phyloP scores from a whole-genome alignment of 2,329 filamentous ascomycete genomes.

The Colletotrichum shisoi region DNA sequence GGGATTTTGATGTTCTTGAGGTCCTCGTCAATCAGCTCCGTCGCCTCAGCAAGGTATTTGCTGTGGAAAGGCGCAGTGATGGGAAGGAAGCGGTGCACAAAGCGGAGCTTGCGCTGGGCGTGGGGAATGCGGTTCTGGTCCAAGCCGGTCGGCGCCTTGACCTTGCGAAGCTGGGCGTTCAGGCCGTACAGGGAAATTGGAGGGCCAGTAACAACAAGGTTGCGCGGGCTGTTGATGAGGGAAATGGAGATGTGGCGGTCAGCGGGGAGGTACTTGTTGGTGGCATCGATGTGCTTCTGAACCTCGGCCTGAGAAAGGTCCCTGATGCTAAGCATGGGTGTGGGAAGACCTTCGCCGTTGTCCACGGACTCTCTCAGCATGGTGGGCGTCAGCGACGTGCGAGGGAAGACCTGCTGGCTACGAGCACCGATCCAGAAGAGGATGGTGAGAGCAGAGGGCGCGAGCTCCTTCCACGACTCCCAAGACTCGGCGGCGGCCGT shows the following conservation, averaged over 20 bases:
- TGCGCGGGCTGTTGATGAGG: constrained; percentile 93
- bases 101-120: constrained; percentile 95
- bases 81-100: constrained; percentile 94
- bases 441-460: constrained; percentile 83
- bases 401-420: constrained; percentile 96
- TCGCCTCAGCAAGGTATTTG: constrained; percentile 85
- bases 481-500: constrained; percentile 91
- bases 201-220: constrained; percentile 95
- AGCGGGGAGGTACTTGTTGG: constrained; percentile 92
- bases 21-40: constrained; percentile 83
- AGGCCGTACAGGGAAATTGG: constrained; percentile 96
- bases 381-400: constrained; percentile 89
- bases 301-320: constrained; percentile 88
- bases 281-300: constrained; percentile 95
- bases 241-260: constrained; percentile 96
- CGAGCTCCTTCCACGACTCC: constrained; percentile 86
- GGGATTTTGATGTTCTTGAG: constrained; percentile 82
- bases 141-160: constrained; percentile 95
- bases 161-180: constrained; percentile 92
- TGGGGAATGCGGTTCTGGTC: constrained; percentile 94
- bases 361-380: constrained; percentile 93
- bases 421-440: constrained; percentile 98
- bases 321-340: constrained; percentile 96
- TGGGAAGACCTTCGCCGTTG: constrained; percentile 92
- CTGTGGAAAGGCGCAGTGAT: constrained; percentile 99